These are phyloP conservation scores for Yarrowia hollandica DNA, from an alignment of 805 yeast species.

Conservation along the genomic window DNA sequence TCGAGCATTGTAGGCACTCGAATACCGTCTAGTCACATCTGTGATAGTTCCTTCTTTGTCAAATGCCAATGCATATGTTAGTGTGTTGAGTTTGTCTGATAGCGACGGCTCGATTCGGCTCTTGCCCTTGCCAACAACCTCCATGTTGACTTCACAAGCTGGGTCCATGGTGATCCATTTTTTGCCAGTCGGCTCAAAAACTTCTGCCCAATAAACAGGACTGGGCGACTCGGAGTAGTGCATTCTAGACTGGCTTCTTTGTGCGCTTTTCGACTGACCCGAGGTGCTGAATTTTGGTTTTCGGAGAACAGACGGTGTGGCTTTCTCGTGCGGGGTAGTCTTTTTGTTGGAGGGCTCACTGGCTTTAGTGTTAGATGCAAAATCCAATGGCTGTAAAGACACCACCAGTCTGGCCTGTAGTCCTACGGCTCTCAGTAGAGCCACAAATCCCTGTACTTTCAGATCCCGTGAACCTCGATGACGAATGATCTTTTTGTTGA, in stretches of 20 bases:
- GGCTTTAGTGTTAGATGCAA: conserved; percentile 44
- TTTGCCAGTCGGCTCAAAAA: conserved; percentile 73
- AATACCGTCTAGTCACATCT: conserved; percentile 85
- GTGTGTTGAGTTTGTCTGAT: conserved; percentile 55
- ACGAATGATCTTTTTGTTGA: conserved; percentile 46
- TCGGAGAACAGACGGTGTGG: background rate
- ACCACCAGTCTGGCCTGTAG: conserved; percentile 72
- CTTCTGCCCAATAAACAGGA: conserved; percentile 93
- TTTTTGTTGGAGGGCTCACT: background rate
- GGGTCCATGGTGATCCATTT: conserved; percentile 91
- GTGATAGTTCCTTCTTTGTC: conserved; percentile 63
- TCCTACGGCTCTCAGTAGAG: conserved; percentile 67
- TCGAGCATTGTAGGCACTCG: conserved; percentile 67
- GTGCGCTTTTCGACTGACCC: conserved; percentile 15
- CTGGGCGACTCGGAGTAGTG: conserved; percentile 39
- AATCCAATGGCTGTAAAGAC: conserved; percentile 90
- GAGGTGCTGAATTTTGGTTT: conserved; percentile 9
- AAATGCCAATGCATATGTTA: conserved; percentile 76
- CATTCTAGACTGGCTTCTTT: conserved; percentile 5
- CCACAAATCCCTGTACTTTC: conserved; percentile 85
- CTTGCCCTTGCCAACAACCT: conserved; percentile 53
- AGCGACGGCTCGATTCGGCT: conserved; percentile 73
- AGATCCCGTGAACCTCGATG: conserved; percentile 73
- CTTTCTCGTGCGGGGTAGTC: background rate
- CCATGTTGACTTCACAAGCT: conserved; percentile 60